Conservation (phyloP, 164 flowering plant species). For the Chloranthus sessilifolius region DNA sequence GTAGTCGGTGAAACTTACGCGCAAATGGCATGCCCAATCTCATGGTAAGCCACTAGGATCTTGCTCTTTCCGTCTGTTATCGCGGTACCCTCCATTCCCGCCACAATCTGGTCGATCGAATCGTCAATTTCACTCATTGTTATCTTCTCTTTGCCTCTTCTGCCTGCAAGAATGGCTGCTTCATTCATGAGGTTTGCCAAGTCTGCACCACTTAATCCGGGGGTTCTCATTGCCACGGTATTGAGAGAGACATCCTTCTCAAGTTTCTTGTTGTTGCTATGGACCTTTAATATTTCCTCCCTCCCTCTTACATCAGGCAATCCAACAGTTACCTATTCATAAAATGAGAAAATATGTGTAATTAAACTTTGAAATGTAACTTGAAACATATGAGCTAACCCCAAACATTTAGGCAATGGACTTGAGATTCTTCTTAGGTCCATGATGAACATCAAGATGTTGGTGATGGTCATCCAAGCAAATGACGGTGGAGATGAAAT, state of each 20-base stretch:
- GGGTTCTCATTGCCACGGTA: conserved; percentile 66
- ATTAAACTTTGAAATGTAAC: too few relatives aligned
- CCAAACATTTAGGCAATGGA: too few relatives aligned
- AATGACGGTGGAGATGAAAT: too few relatives aligned
- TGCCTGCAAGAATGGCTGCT: conserved; percentile 77
- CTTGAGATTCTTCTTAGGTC: too few relatives aligned
- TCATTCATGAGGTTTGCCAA: conserved; percentile 79
- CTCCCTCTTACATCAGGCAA: conserved; percentile 74
- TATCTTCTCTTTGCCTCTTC: conserved; percentile 62
- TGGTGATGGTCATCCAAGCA: too few relatives aligned
- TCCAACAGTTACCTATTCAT: conserved; percentile 48
- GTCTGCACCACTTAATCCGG: conserved; percentile 81
- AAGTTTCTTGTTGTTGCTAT: conserved; percentile 59
- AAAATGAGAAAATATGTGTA: neutral
- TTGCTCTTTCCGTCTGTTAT: conserved; percentile 83
- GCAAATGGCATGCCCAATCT: conserved; percentile 68
- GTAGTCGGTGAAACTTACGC: conserved; percentile 34
- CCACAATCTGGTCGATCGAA: conserved; percentile 66
- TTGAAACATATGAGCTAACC: too few relatives aligned
- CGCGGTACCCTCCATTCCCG: conserved; percentile 77
- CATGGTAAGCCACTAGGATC: conserved; percentile 72
- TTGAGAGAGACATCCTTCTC: conserved; percentile 46
- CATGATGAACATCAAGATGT: too few relatives aligned
- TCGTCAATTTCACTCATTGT: conserved; percentile 60
- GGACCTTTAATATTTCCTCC: conserved; percentile 60